Base-by-base conservation (phyloP, 2,329 filamentous ascomycete genomes). In the Colletotrichum sansevieriae region DNA sequence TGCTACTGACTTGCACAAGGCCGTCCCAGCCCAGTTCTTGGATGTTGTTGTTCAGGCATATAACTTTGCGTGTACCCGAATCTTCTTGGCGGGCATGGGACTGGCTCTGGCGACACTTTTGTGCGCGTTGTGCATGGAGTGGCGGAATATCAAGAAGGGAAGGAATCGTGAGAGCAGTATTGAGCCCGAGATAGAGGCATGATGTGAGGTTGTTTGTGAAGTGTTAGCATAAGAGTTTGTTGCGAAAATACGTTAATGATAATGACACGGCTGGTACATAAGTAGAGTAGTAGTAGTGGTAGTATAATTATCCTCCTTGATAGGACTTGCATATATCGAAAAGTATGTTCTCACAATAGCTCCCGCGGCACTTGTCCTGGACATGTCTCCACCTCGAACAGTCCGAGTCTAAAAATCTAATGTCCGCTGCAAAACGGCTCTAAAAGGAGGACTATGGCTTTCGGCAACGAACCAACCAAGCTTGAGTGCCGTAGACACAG, bases 111-210 rank as follows among this genome's bases (percentile, higher is more conserved):
- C 86, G 2, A 86, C 86, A 11, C 80, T 92, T 7, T n/a, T 90
- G 10, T 88, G 85, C 8, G 84, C 87, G 0, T 73, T 86, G 2
- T 84, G 84, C 22, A 85, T 93, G 72, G 85, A 92, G 76, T 93
- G 91, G 91, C 88, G 83, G 76, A 89, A 82, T 71, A 88, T 92
- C 74, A 92, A 92, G 82, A 88, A 87, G 58, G 54, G 46, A 33
- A 35, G 66, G 39, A 65, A 68, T 25, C 63, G 51, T 18, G 63
- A 44, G 9, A 63, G 51, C 33, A 54, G 44, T 25, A 54, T 46
- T 39, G 64, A 57, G 51, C 37, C 44, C 56, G 59, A 46, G 6
- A 22, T 25, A 43, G 59, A 62, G 18, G 20, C 46, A 10, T 29
- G 35, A 55, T 37, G 52, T 3, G n/a, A 54, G 15, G n/a, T 29